Evolutionary conservation across 306 rosid genomes (phyloP).

Genomic region (Begonia peltatifolia): DNA sequence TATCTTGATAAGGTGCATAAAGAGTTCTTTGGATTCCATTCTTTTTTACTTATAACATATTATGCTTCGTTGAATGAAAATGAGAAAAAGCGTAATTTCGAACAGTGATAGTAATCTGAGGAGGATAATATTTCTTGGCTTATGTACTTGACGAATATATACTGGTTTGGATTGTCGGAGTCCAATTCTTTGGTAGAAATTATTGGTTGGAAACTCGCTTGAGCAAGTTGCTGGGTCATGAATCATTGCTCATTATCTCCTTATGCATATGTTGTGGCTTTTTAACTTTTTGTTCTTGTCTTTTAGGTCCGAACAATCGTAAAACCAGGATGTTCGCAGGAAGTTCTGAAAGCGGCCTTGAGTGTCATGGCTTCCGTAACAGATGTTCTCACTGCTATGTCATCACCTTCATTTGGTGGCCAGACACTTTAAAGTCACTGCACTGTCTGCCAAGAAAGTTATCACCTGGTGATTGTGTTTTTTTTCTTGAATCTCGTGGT

Average conservation of each 20-base stretch:
- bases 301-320: slow-evolving; percentile 73
- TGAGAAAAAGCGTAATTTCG: no score
- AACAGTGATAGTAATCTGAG: no score
- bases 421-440: slow-evolving; percentile 1
- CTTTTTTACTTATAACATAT: neutral
- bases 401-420: slow-evolving; percentile 23
- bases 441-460: no score
- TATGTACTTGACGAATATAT: no score
- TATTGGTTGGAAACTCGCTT: no score
- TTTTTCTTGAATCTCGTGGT: no score
- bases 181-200: no score
- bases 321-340: slow-evolving; percentile 97
- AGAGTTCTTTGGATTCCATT: slow-evolving; percentile 3
- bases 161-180: no score
- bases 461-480: no score
- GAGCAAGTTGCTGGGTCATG: no score
- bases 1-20: slow-evolving; percentile 68
- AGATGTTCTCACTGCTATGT: slow-evolving; percentile 68
- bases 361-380: slow-evolving; percentile 80
- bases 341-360: slow-evolving; percentile 81
- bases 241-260: no score
- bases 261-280: slow-evolving; percentile 5
- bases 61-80: neutral
- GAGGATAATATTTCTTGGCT: no score
- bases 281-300: neutral